phyloP scores from a whole-genome alignment of 2,329 filamentous ascomycete genomes.

The Dichotomopilus funicola region DNA sequence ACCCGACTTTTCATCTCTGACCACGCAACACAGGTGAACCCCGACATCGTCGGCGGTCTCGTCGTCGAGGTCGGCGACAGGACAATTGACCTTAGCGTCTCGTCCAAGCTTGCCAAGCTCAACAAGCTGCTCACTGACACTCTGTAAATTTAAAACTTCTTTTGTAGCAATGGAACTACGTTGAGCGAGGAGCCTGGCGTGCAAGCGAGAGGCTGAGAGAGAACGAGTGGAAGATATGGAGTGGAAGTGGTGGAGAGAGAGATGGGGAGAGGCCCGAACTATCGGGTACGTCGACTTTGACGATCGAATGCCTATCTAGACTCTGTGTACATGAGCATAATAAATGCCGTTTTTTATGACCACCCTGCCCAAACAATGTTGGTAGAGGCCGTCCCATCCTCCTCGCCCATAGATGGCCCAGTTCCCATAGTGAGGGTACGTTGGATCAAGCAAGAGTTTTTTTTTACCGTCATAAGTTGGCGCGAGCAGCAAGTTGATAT shows the following conservation, averaged over 20 bases:
- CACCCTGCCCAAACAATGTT: too few relatives aligned
- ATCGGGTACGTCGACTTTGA: too few relatives aligned
- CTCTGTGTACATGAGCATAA: conserved; percentile 22
- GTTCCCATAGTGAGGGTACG: too few relatives aligned
- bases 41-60: conserved; percentile 88
- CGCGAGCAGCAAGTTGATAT: neutral
- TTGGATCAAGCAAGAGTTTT: neutral
- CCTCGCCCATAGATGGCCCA: too few relatives aligned
- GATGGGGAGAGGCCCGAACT: neutral
- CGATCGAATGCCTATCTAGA: neutral
- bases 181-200: conserved; percentile 8
- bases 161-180: conserved; percentile 14
- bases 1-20: neutral
- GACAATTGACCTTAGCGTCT: conserved; percentile 95
- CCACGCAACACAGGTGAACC: conserved; percentile 61
- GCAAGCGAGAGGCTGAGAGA: neutral
- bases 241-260: conserved; percentile 1
- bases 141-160: conserved; percentile 62
- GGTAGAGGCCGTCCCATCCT: too few relatives aligned
- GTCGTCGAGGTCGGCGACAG: conserved; percentile 95
- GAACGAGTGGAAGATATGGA: neutral
- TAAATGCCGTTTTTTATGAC: conserved; percentile 10
- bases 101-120: conserved; percentile 91
- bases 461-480: neutral
- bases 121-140: conserved; percentile 98